A percentile compares a stretch with the other conserved stretches of the same genome.
phyloP scores from a whole-genome alignment of 257 asterid species.

The Solanum infundibuliforme region DNA sequence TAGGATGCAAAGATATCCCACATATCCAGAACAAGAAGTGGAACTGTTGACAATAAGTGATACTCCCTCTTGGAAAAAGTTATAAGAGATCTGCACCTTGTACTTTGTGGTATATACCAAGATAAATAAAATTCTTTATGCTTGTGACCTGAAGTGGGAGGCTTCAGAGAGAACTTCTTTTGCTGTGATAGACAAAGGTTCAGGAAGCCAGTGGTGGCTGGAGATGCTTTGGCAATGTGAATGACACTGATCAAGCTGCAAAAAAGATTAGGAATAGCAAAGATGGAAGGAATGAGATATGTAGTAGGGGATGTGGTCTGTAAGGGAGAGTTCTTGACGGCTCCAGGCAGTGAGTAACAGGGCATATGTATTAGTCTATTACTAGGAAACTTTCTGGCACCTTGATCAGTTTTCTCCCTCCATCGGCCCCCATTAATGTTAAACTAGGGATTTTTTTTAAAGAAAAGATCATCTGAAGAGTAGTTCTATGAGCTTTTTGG shows the following conservation, averaged over 20 bases:
- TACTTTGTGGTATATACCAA: not conserved
- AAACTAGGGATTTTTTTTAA: not conserved
- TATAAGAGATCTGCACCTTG: not conserved
- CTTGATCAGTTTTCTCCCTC: not conserved
- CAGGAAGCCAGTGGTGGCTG: constrained; percentile 67
- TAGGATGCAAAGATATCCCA: not conserved
- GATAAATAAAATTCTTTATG: constrained; percentile 10
- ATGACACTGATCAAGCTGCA: constrained; percentile 64
- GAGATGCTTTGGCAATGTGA: constrained; percentile 69
- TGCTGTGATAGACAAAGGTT: constrained; percentile 74
- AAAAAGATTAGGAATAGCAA: constrained; percentile 62
- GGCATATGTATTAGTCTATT: too few relatives aligned
- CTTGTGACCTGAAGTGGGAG: constrained; percentile 64
- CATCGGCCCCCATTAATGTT: not conserved
- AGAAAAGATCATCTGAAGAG: not conserved
- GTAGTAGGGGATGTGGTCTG: constrained; percentile 70
- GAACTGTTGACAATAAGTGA: not conserved
- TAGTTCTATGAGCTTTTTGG: not conserved
- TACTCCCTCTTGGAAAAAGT: not conserved
- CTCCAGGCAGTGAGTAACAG: constrained; percentile 36
- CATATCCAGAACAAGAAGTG: not conserved
- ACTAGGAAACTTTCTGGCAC: not conserved
- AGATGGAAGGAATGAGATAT: constrained; percentile 81
- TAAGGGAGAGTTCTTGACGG: constrained; percentile 84
- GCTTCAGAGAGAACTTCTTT: constrained; percentile 57